phyloP scores from a whole-genome alignment of 305 asterid species.

The Euphrasia arctica region DNA sequence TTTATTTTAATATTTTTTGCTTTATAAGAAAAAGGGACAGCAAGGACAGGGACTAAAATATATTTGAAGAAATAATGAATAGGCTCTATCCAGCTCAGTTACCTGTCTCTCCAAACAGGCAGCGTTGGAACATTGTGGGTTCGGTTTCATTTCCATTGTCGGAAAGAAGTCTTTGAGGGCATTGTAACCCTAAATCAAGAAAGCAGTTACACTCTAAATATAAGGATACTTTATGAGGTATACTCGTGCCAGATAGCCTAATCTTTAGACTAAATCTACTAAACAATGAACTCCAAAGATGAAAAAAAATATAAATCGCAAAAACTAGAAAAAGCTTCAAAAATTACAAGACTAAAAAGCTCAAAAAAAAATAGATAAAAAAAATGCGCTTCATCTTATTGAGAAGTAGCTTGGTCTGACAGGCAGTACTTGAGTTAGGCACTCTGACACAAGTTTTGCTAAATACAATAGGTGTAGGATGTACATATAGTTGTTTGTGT shows the following conservation, averaged over 20 bases:
- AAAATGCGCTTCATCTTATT: no score
- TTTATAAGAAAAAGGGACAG: not conserved
- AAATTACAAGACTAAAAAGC: not conserved
- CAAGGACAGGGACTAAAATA: conserved; percentile 13
- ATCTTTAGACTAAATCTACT: no score
- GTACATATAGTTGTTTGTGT: not conserved
- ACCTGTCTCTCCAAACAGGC: conserved; percentile 98
- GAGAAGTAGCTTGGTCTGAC: no score
- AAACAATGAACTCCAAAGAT: no score
- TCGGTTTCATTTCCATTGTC: conserved; percentile 97
- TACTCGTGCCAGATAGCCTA: no score
- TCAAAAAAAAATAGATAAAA: no score
- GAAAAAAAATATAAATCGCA: no score
- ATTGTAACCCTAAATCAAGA: conserved; percentile 75
- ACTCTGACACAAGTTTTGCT: no score
- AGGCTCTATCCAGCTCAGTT: conserved; percentile 18
- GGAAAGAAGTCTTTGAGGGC: conserved; percentile 97
- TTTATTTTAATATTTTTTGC: not conserved
- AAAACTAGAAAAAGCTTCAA: no score
- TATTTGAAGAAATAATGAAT: conserved; percentile 13
- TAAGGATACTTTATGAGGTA: not conserved
- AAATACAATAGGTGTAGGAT: not conserved
- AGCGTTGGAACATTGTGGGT: conserved; percentile 88
- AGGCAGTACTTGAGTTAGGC: no score
- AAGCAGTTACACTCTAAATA: conserved; percentile 6